Evolutionary conservation across 2,329 filamentous ascomycete species (phyloP), one percentile per base, ranked within the genome.

Genomic region (Alternaria gansuensis): DNA sequence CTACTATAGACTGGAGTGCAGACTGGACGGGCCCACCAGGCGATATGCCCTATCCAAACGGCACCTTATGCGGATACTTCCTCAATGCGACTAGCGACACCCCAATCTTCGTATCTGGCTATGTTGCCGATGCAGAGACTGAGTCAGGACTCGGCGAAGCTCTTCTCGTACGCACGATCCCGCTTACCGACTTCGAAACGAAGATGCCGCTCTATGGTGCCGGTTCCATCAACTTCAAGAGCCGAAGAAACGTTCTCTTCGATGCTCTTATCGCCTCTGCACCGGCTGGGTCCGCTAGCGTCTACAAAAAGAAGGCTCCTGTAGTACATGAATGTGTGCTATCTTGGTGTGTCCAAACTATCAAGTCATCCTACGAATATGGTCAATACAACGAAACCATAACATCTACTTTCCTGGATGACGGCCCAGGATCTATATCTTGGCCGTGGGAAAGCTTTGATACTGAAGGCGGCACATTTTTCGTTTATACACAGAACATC

Each of bases 281-380:
- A 17, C 17, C 17, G 17, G 17, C 17, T 17, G 17, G 17, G 17
- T 17, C 17, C 17, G 17, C 17, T 17, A 53, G 56, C 10, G 65
- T 73, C 0, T 62, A 64, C 21, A 21, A 28, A 0, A 56, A 65
- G 0, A n/a, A 63, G 2, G 23, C 46, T 0, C 72, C 72, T 0
- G 5, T 63, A 0, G 40, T 57, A 0, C 62, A 68, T 0, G 72
- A 75, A 52, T 75, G 72, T 29, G 26, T 71, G 0, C 21, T 75
- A 0, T 46, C 71, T 0, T 77, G 66, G 70, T 77, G 73, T 44
- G 65, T 74, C 0, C 59, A 75, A 23, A 72, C 64, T 0, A 67
- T 77, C 0, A 26, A 62, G 5, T 74, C 71, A 0, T 60, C 70
- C 0, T 75, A 73, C n/a, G 26, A 29, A 1, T 44, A 4, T 21